Conservation (phyloP, 2,329 filamentous ascomycete genomes). For the Fusarium sulawesiense region DNA sequence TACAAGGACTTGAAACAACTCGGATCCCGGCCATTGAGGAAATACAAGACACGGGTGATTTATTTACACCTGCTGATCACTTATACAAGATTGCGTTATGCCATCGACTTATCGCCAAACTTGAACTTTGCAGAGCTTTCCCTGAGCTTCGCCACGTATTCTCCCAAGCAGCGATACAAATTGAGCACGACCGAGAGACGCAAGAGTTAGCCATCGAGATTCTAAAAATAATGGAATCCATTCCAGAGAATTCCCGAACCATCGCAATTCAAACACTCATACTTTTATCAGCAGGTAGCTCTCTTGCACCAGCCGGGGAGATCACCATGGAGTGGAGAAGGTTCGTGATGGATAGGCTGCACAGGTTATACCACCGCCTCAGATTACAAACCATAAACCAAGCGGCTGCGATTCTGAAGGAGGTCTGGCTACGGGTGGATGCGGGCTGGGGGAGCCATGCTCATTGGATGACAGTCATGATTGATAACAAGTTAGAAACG, state of each 20-base stretch:
- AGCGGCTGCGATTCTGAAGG: not conserved
- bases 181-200: not conserved
- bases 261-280: conserved; percentile 6
- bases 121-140: not conserved
- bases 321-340: not conserved
- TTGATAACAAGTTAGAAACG: not conserved
- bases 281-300: not conserved
- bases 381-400: not conserved
- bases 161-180: not conserved
- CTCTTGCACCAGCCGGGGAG: not conserved
- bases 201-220: not conserved
- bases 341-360: not conserved
- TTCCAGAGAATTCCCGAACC: not conserved
- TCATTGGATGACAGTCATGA: too few relatives aligned
- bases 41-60: not conserved
- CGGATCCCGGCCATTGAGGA: not conserved
- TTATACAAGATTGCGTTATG: not conserved
- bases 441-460: too few relatives aligned
- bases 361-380: not conserved
- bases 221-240: not conserved
- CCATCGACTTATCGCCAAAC: not conserved
- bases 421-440: not conserved
- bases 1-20: not conserved
- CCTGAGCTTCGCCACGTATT: conserved; percentile 3
- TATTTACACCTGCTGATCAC: not conserved